These are phyloP conservation scores for Balansia obtecta DNA, from an alignment of 2,329 filamentous ascomycete genomes.

Conservation along the genomic window DNA sequence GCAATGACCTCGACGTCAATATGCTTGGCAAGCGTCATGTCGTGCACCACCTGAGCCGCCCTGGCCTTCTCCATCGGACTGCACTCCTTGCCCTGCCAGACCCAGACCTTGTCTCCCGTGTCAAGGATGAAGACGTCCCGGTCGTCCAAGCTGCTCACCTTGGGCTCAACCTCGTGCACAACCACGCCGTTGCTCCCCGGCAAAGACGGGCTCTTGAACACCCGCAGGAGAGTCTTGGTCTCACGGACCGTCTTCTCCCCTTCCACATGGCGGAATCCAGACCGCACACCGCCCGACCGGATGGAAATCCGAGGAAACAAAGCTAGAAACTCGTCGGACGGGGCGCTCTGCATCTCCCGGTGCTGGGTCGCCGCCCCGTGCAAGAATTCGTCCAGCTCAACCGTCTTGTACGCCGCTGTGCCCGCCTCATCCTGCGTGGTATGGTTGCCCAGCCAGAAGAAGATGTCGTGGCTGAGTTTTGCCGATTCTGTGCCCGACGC, in stretches of 20 bases:
- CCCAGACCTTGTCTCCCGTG: conserved; percentile 50
- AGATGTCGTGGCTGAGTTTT: conserved; percentile 49
- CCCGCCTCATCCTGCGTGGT: conserved; percentile 58
- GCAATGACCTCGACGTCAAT: conserved; percentile 52
- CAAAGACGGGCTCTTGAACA: conserved; percentile 41
- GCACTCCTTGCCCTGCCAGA: conserved; percentile 55
- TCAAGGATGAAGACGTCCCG: conserved; percentile 55
- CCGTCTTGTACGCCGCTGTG: conserved; percentile 57
- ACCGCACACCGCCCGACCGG: conserved; percentile 44
- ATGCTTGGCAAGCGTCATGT: conserved; percentile 51
- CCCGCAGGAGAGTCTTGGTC: conserved; percentile 41
- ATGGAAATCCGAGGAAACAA: conserved; percentile 51
- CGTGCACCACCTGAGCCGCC: conserved; percentile 53
- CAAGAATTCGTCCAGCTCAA: conserved; percentile 57
- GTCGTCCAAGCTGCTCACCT: conserved; percentile 50
- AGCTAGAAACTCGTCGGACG: conserved; percentile 46
- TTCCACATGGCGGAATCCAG: conserved; percentile 53
- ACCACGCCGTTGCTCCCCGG: conserved; percentile 38
- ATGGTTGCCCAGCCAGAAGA: conserved; percentile 56
- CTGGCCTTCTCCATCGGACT: conserved; percentile 59
- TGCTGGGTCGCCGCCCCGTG: conserved; percentile 50
- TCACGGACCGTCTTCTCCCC: conserved; percentile 26
- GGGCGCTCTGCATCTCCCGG: conserved; percentile 47
- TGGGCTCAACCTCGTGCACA: conserved; percentile 51
- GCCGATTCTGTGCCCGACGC: conserved; percentile 29